Base-by-base conservation (phyloP, 2,329 filamentous ascomycete genomes). In the Aspergillus piperis region DNA sequence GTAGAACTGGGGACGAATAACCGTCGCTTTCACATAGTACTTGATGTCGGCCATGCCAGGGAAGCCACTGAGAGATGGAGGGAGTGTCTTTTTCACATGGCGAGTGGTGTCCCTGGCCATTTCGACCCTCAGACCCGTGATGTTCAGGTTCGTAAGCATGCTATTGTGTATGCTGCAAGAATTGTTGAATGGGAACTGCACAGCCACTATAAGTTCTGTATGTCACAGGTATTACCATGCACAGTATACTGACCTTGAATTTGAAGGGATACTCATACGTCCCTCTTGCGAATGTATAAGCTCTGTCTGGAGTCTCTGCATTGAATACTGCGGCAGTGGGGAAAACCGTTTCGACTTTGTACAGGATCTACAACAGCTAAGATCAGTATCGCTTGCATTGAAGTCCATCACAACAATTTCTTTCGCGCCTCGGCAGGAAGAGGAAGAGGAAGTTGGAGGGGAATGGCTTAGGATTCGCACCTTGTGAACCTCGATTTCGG, bases 21-120 rank as follows among this genome's bases (percentile, higher is more conserved):
- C 88, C 0, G 95, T 98, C n/a, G 90, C 92, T 75, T 99, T 99
- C 72, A 98, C 84, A 73, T 91, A 99, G 77, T 99, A 99, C 67
- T 88, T 86, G 62, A 98, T 93, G 76, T 96, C 92, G 21, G 93
- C 94, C 75, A 93, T 87, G 32, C 89, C 89, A 0, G 91, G 91
- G 66, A 95, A 93, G 3, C 91, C 92, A n/a, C 85, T 90, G 57
- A 98, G 80, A 4, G 92, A 96, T 0, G 95, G 95, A 5, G 95
- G 95, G 10, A 99, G 82, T 0, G 93, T 96, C 67, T 88, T 87
- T 71, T 90, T 95, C 64, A 95, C 86, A 78, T 99, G 95, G 50
- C 78, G 80, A 58, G 75, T 73, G 8, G 71, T 75, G 61, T 80
- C 78, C 54, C 74, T 74, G 23, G 76, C 76, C 64, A 81, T 74